Conservation (phyloP, 768 basidiomycete genomes). For the Chlorophyllum brunneum region DNA sequence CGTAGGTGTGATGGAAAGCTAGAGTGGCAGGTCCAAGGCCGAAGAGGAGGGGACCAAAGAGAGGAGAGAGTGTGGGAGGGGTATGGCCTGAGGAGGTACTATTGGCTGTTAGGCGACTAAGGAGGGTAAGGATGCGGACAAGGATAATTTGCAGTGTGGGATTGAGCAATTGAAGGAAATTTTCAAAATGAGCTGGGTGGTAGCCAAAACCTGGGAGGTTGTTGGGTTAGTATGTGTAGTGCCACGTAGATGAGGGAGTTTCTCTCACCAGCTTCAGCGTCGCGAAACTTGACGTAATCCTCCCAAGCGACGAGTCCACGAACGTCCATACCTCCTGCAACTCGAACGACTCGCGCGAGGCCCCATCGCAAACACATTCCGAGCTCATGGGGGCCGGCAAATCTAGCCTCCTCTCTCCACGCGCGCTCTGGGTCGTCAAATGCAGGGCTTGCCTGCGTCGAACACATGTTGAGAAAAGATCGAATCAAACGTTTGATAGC, state of each 20-base stretch:
- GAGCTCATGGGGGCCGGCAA: slow-evolving; percentile 84
- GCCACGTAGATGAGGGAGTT: slow-evolving; percentile 7
- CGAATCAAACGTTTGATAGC: slow-evolving; percentile 74
- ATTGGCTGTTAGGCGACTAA: slow-evolving; percentile 80
- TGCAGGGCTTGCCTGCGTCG: slow-evolving; percentile 24
- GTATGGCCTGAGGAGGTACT: slow-evolving; percentile 85
- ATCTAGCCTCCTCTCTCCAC: slow-evolving; percentile 78
- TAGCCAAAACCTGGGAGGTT: slow-evolving; percentile 51
- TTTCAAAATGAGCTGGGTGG: slow-evolving; percentile 67
- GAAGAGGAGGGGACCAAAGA: slow-evolving; percentile 89
- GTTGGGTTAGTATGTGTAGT: slow-evolving; percentile 10
- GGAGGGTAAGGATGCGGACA: slow-evolving; percentile 71
- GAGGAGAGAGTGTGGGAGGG: slow-evolving; percentile 82
- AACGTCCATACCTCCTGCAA: slow-evolving; percentile 66
- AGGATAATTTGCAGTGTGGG: slow-evolving; percentile 57
- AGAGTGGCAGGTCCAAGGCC: slow-evolving; percentile 59
- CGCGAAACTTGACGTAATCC: slow-evolving; percentile 75
- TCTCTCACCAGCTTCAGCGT: slow-evolving; percentile 73
- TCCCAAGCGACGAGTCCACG: slow-evolving; percentile 87
- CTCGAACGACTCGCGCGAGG: slow-evolving; percentile 71
- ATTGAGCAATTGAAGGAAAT: slow-evolving; percentile 55
- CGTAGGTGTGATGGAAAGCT: slow-evolving; percentile 46
- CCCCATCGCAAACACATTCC: slow-evolving; percentile 95
- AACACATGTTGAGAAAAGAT: slow-evolving; percentile 72
- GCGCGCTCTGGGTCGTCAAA: slow-evolving; percentile 43